These are phyloP conservation scores for Leccinum glutinopallens DNA, from an alignment of 1,284 basidiomycete species.

Conservation along the genomic window DNA sequence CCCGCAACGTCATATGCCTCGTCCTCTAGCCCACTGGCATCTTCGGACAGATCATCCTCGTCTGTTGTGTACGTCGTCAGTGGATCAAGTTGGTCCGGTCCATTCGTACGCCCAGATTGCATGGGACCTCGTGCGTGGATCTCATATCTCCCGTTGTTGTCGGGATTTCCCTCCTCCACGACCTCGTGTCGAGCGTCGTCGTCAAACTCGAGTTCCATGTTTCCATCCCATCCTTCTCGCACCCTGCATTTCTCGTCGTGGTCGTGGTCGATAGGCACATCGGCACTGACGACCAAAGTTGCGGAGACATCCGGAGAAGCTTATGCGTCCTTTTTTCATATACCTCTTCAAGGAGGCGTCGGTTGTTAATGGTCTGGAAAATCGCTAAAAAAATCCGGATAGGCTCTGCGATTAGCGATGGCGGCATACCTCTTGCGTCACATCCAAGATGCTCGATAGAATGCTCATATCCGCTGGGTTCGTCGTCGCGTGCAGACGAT, in stretches of 20 bases:
- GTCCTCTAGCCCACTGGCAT: slow-evolving; percentile 28
- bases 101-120: slow-evolving; percentile 9
- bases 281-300: slow-evolving; percentile 24
- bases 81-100: slow-evolving; percentile 14
- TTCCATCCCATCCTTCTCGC: slow-evolving; percentile 41
- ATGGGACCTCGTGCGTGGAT: slow-evolving; percentile 27
- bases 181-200: slow-evolving; percentile 18
- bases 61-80: slow-evolving; percentile 31
- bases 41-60: slow-evolving; percentile 30
- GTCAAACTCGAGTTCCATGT: slow-evolving; percentile 30
- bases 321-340: slow-evolving; percentile 65
- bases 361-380: slow-evolving; percentile 74
- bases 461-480: slow-evolving; percentile 77
- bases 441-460: slow-evolving; percentile 77
- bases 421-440: slow-evolving; percentile 75
- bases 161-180: slow-evolving; percentile 18
- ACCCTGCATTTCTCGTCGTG: slow-evolving; percentile 29
- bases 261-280: slow-evolving; percentile 24
- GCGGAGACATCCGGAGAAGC: slow-evolving; percentile 54
- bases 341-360: slow-evolving; percentile 68
- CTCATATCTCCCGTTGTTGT: slow-evolving; percentile 32
- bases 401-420: slow-evolving; percentile 6
- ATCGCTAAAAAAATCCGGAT: background rate
- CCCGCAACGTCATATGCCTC: slow-evolving; percentile 19
- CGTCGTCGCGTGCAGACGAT: slow-evolving; percentile 47